A percentile compares a stretch with the other conserved stretches of the same genome.
These are phyloP conservation scores for Allantophomopsis cytisporea DNA, from an alignment of 2,329 filamentous ascomycete species.

Conservation along the genomic window DNA sequence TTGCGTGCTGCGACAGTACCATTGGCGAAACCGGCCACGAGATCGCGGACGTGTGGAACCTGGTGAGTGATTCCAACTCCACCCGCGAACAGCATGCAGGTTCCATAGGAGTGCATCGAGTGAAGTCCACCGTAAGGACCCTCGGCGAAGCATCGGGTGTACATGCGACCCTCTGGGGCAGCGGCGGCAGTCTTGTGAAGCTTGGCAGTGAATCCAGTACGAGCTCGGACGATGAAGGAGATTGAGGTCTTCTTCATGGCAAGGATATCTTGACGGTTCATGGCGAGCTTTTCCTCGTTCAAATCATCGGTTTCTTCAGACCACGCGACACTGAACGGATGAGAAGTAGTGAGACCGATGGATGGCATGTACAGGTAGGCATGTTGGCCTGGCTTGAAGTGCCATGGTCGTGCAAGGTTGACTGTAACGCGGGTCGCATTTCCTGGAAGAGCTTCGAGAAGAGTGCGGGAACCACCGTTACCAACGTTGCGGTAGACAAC, in stretches of 20 bases:
- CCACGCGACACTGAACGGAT: constrained; percentile 73
- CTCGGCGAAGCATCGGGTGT: constrained; percentile 55
- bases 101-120: constrained; percentile 61
- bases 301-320: constrained; percentile 47
- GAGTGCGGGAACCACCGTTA: constrained; percentile 49
- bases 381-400: constrained; percentile 62
- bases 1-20: constrained; percentile 59
- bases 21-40: constrained; percentile 54
- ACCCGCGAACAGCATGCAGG: constrained; percentile 65
- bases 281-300: constrained; percentile 39
- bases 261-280: constrained; percentile 42
- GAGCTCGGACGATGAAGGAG: constrained; percentile 59
- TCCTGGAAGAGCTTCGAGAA: constrained; percentile 64
- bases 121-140: constrained; percentile 68
- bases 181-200: constrained; percentile 55
- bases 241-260: constrained; percentile 49
- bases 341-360: constrained; percentile 60
- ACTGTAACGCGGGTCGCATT: constrained; percentile 64
- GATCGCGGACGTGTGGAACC: constrained; percentile 59
- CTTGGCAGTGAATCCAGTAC: constrained; percentile 59
- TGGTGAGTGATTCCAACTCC: constrained; percentile 74
- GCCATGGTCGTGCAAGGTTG: constrained; percentile 64
- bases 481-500: constrained; percentile 55
- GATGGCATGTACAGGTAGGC: constrained; percentile 68
- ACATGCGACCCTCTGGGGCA: constrained; percentile 44